Percentiles rank a stretch among this genome's conserved stretches.
Evolutionary conservation across 2,329 filamentous ascomycete genomes (phyloP).

Genomic region (Fusarium irregulare): DNA sequence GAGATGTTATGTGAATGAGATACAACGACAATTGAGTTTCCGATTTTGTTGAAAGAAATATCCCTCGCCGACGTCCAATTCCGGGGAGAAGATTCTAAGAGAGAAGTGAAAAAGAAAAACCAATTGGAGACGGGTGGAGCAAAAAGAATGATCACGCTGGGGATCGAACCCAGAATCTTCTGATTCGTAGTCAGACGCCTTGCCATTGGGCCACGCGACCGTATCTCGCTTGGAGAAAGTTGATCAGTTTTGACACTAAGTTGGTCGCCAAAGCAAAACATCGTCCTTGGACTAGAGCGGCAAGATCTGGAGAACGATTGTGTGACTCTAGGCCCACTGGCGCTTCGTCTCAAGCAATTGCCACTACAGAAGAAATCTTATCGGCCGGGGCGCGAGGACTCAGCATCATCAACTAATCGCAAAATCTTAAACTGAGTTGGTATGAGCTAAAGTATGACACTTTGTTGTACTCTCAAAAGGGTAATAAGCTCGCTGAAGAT

Average conservation of each 20-base stretch:
- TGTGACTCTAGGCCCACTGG: too few relatives aligned
- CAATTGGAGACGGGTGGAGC: background rate
- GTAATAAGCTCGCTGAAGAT: background rate
- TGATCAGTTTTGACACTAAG: rapidly evolving
- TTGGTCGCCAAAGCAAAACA: rapidly evolving
- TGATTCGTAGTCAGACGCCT: slow-evolving; percentile 52
- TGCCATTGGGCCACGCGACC: slow-evolving; percentile 49
- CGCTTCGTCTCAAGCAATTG: background rate
- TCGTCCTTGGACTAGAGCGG: background rate
- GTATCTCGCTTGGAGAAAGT: background rate
- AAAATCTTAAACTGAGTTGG: rapidly evolving
- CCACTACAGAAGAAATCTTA: rapidly evolving
- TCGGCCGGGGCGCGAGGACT: rapidly evolving
- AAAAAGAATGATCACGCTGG: slow-evolving; percentile 38
- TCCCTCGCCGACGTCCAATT: too few relatives aligned
- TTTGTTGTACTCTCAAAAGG: background rate
- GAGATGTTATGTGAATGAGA: too few relatives aligned
- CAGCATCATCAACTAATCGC: rapidly evolving
- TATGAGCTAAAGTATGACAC: rapidly evolving
- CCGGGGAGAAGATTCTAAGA: too few relatives aligned
- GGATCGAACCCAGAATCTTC: slow-evolving; percentile 51
- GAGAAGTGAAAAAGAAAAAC: too few relatives aligned
- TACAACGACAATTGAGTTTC: too few relatives aligned
- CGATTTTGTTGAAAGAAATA: too few relatives aligned
- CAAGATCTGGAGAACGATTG: too few relatives aligned